A percentile compares a stretch with the other conserved stretches of the same genome.
Conservation (phyloP, 805 yeast species). For the Lachancea quebecensis region DNA sequence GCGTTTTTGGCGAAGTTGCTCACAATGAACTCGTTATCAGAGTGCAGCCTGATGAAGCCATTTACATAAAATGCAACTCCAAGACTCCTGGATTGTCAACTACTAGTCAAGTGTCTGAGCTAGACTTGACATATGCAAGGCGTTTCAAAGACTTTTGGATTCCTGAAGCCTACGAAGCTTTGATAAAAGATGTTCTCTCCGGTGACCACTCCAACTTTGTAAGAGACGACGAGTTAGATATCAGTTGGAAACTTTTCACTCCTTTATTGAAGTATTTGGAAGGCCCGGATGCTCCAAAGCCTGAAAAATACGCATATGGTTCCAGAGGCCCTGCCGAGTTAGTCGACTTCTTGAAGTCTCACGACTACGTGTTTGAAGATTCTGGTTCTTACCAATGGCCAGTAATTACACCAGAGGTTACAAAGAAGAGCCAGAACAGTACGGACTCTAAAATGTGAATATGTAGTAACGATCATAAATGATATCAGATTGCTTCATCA, state of each 20-base stretch:
- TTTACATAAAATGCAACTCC: slow-evolving; percentile 86
- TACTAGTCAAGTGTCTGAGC: slow-evolving; percentile 76
- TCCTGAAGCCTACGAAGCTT: slow-evolving; percentile 96
- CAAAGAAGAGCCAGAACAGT: background rate
- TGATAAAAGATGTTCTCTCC: slow-evolving; percentile 80
- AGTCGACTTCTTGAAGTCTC: slow-evolving; percentile 51
- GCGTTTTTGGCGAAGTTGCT: slow-evolving; percentile 72
- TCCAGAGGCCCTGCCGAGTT: slow-evolving; percentile 78
- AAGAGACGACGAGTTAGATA: slow-evolving; percentile 93
- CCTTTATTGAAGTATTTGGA: slow-evolving; percentile 81
- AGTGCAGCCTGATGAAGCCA: slow-evolving; percentile 91
- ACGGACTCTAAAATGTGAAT: slow-evolving; percentile 6
- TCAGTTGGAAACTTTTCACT: slow-evolving; percentile 88
- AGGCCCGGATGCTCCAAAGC: slow-evolving; percentile 57
- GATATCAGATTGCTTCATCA: background rate
- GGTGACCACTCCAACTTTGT: slow-evolving; percentile 98
- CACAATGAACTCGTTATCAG: slow-evolving; percentile 92
- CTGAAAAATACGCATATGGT: slow-evolving; percentile 75
- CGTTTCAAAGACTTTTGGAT: slow-evolving; percentile 87
- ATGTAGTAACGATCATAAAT: background rate
- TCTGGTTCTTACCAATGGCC: slow-evolving; percentile 86
- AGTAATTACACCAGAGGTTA: slow-evolving; percentile 44
- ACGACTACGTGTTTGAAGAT: slow-evolving; percentile 66
- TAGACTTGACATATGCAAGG: slow-evolving; percentile 76
- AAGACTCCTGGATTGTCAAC: slow-evolving; percentile 90